Base-by-base conservation (phyloP, 306 rosid genomes). In the Malus orientalis region DNA sequence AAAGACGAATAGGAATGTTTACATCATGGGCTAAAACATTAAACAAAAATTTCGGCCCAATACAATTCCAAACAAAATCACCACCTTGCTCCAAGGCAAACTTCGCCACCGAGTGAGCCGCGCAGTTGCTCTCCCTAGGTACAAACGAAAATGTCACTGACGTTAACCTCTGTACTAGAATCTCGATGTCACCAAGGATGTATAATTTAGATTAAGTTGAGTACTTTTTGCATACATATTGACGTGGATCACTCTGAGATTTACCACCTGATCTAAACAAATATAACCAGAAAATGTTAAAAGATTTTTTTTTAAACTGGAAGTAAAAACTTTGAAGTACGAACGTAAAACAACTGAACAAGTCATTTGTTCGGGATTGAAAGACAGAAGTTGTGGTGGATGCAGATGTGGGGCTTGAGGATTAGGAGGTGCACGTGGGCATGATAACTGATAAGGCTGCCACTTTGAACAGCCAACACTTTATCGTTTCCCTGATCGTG, bases 401-500 rank as follows among this genome's bases (percentile, higher is more conserved):
- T 5, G 30, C 79, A 76, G 79, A 54, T 55, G 81, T 78, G 51
- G 76, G 81, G 76, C 59, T 45, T 14, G 20, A 32, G 60, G 18
- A 32, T 11, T 76, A 38, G 40, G 68, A 18, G 18, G 64, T 45
- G 92, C 89, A 88, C 86, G 90, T 76, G 92, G 86, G 80, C 83
- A 79, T 62, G 54, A 72, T 51, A 78, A 88, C 76, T 62, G 54
- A 72, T 51, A 78, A 88, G 77, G 84, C 92, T 86, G 84, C 71
- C 83, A 82, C 47, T 80, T 86, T 82, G 88, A 84, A 88, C 82
- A 84, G 76, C 25, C 62, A 64, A 78, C 33, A 63, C 84, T 12
- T 49, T 69, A 62, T 47, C 67, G 44, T 33, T 64, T 57, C 8
- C 49, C 42, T 19, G 45, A 66, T 59, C 71, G 62, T 44, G 75